phyloP scores from a whole-genome alignment of 2,329 filamentous ascomycete genomes.

The Hypoxylon sp. region DNA sequence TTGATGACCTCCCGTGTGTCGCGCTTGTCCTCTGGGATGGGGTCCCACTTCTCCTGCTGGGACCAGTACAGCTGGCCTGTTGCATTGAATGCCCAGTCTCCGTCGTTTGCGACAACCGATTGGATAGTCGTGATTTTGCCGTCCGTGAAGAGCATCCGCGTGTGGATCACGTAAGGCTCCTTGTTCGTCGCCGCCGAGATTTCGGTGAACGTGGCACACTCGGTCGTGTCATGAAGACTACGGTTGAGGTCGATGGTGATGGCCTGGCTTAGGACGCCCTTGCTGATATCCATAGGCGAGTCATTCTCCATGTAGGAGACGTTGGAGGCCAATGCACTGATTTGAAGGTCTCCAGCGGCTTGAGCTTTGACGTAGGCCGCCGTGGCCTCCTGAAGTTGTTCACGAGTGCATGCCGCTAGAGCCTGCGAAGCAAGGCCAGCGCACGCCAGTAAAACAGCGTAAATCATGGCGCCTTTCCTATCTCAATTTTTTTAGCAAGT shows the following conservation, averaged over 20 bases:
- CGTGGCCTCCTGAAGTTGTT: conserved; percentile 42
- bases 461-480: conserved; percentile 38
- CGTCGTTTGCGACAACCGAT: conserved; percentile 49
- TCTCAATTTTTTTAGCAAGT: neutral
- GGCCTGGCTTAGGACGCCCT: conserved; percentile 48
- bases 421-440: conserved; percentile 38
- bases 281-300: conserved; percentile 39
- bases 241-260: conserved; percentile 54
- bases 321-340: conserved; percentile 36
- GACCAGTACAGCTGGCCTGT: conserved; percentile 48
- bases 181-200: conserved; percentile 52
- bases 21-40: conserved; percentile 46
- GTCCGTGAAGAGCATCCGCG: conserved; percentile 48
- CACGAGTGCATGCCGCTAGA: conserved; percentile 44
- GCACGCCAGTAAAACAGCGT: conserved; percentile 32
- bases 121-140: conserved; percentile 48
- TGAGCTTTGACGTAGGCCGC: conserved; percentile 46
- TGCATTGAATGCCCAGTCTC: conserved; percentile 52
- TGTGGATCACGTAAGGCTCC: conserved; percentile 53
- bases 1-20: conserved; percentile 48
- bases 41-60: conserved; percentile 49
- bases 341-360: conserved; percentile 38
- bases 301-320: conserved; percentile 54
- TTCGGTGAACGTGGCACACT: conserved; percentile 59
- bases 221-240: conserved; percentile 52